These are phyloP conservation scores for Malus hybrid DNA, from an alignment of 331 rosid species.

Conservation along the genomic window DNA sequence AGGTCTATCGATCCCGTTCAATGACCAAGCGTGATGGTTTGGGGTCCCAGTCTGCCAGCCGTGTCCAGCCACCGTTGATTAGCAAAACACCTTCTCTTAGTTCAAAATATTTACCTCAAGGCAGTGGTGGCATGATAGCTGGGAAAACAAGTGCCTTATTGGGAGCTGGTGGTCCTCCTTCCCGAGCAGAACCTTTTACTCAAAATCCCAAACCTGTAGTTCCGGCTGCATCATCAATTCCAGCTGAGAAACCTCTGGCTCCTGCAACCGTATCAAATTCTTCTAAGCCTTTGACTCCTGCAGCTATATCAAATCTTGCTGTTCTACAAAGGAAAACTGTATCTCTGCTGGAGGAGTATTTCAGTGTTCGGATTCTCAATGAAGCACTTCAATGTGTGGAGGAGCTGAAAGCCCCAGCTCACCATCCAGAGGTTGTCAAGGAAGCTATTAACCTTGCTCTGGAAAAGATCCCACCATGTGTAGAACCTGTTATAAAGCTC, in stretches of 20 bases:
- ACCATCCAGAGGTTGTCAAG: constrained; percentile 79
- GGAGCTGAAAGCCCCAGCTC: constrained; percentile 68
- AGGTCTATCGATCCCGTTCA: constrained; percentile 56
- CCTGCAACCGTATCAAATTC: constrained; percentile 6
- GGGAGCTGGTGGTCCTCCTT: constrained; percentile 53
- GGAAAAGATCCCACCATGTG: constrained; percentile 64
- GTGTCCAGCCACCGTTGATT: constrained; percentile 52
- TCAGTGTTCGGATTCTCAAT: constrained; percentile 44
- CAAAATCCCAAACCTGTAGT: constrained; percentile 23
- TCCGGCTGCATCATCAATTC: constrained; percentile 9
- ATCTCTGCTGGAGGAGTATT: constrained; percentile 80
- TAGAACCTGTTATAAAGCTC: constrained; percentile 53
- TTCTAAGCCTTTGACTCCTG: constrained; percentile 43
- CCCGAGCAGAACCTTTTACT: constrained; percentile 5
- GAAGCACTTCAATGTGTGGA: constrained; percentile 89
- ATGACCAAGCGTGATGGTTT: constrained; percentile 58
- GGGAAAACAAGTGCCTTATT: constrained; percentile 82
- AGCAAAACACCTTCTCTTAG: constrained; percentile 47
- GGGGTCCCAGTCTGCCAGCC: constrained; percentile 42
- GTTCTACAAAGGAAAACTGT: constrained; percentile 37
- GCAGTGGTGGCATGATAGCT: constrained; percentile 64
- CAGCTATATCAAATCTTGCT: constrained; percentile 19
- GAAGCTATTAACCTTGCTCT: constrained; percentile 69
- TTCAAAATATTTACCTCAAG: constrained; percentile 74
- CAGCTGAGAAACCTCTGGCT: constrained; percentile 34